These are phyloP conservation scores for Ophiostoma piceae DNA, from an alignment of 2,329 filamentous ascomycete species.

Conservation along the genomic window DNA sequence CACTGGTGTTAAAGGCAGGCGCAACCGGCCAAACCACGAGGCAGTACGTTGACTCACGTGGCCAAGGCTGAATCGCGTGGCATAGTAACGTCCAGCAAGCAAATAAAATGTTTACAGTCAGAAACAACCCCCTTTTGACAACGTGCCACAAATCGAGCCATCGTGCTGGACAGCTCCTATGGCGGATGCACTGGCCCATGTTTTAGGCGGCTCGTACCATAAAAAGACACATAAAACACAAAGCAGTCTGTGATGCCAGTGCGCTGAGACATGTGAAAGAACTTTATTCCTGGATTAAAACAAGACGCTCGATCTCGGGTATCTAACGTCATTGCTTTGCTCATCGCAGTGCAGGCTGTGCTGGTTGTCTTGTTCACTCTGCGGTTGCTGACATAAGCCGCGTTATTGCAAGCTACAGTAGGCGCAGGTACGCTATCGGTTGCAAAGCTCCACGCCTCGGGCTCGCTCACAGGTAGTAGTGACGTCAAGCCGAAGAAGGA, in stretches of 20 bases:
- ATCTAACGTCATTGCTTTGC: neutral
- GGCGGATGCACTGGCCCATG: neutral
- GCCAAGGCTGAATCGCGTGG: neutral
- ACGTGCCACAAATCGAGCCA: neutral
- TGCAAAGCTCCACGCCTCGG: neutral
- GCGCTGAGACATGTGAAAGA: neutral
- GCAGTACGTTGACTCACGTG: too few species aligned
- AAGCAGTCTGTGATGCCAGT: neutral
- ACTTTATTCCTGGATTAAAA: too few species aligned
- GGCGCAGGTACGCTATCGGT: neutral
- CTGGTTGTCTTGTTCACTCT: neutral
- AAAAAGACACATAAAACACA: neutral
- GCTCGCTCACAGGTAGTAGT: neutral
- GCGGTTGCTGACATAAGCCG: neutral
- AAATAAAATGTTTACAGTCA: neutral
- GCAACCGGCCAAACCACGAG: neutral
- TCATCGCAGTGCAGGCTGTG: neutral
- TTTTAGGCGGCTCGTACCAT: neutral
- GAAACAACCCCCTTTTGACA: neutral
- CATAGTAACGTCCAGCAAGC: neutral
- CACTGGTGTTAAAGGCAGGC: neutral
- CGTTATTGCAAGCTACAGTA: neutral
- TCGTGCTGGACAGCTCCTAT: neutral
- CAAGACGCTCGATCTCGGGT: neutral
- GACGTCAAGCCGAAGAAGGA: conserved; percentile 12